Conservation (phyloP, 2,329 filamentous ascomycete genomes). For the Pseudocercospora macadamiae region DNA sequence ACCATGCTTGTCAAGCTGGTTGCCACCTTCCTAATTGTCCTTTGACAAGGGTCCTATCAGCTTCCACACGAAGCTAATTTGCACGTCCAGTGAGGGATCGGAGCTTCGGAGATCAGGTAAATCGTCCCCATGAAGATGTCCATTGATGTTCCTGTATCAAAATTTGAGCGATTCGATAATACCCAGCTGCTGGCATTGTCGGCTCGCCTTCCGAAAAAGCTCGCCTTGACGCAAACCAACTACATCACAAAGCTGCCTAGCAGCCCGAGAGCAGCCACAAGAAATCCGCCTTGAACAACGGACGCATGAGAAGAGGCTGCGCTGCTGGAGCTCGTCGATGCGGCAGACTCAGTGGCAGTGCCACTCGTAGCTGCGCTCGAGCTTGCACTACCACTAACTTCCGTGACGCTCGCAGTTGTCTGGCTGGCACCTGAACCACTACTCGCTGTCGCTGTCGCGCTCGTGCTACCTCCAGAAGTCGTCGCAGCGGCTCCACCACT, state of each 20-base stretch:
- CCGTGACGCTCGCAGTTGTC: constrained; percentile 1
- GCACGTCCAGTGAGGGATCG: no score
- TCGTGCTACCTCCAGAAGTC: not conserved
- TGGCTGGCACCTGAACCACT: not conserved
- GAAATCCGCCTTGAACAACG: not conserved
- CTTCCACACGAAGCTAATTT: no score
- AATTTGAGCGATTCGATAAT: no score
- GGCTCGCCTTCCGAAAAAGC: not conserved
- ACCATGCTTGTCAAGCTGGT: no score
- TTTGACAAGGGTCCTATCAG: no score
- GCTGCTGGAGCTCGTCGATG: constrained; percentile 13
- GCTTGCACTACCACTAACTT: not conserved
- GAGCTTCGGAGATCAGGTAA: no score
- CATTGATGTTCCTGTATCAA: no score
- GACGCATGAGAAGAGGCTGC: not conserved
- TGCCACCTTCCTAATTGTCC: no score
- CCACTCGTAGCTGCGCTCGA: not conserved
- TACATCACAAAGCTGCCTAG: not conserved
- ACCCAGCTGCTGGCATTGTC: not conserved
- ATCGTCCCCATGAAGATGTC: no score
- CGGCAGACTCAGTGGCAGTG: constrained; percentile 16
- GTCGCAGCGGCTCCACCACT: constrained; percentile 4
- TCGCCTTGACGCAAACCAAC: not conserved
- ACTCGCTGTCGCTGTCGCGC: not conserved
- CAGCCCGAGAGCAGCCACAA: not conserved